Conservation (phyloP, 164 flowering plant genomes). For the Tetrastigma voinierianum region DNA sequence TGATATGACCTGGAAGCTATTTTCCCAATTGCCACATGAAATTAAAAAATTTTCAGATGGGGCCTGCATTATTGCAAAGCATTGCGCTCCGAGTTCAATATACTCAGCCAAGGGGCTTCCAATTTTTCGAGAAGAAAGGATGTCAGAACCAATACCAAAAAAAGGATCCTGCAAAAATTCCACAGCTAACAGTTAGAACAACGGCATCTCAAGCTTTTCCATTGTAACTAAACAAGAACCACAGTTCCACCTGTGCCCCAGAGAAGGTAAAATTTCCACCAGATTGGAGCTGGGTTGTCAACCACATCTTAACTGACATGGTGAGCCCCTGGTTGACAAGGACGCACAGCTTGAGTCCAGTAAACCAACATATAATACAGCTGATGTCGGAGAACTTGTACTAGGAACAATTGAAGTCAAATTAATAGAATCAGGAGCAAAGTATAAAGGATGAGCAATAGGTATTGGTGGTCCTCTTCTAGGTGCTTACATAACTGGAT, state of each 20-base stretch:
- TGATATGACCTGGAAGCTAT: constrained; percentile 89
- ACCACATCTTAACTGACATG: constrained; percentile 93
- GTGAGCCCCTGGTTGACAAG: constrained; percentile 75
- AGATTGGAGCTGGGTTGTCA: constrained; percentile 91
- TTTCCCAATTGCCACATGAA: constrained; percentile 96
- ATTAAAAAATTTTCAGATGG: constrained; percentile 76
- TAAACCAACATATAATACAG: constrained; percentile 58
- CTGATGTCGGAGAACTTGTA: constrained; percentile 49
- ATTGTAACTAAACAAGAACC: background rate
- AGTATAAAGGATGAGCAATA: constrained; percentile 87
- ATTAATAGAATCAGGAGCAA: constrained; percentile 91
- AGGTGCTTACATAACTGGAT: constrained; percentile 94
- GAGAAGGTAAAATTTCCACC: constrained; percentile 98
- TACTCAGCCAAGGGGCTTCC: constrained; percentile 84
- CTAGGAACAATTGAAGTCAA: constrained; percentile 68
- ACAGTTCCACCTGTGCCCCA: constrained; percentile 65
- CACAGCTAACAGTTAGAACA: background rate
- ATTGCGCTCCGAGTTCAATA: constrained; percentile 80
- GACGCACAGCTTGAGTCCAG: constrained; percentile 71
- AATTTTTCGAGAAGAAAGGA: constrained; percentile 80
- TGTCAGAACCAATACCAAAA: constrained; percentile 93
- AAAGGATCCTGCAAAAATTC: constrained; percentile 78
- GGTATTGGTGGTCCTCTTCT: constrained; percentile 99
- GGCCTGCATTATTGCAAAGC: constrained; percentile 78
- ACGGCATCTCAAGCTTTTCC: background rate